Evolutionary conservation across 306 rosid genomes (phyloP), one percentile per base, ranked within the genome.

Genomic region (Rubus idaeus): DNA sequence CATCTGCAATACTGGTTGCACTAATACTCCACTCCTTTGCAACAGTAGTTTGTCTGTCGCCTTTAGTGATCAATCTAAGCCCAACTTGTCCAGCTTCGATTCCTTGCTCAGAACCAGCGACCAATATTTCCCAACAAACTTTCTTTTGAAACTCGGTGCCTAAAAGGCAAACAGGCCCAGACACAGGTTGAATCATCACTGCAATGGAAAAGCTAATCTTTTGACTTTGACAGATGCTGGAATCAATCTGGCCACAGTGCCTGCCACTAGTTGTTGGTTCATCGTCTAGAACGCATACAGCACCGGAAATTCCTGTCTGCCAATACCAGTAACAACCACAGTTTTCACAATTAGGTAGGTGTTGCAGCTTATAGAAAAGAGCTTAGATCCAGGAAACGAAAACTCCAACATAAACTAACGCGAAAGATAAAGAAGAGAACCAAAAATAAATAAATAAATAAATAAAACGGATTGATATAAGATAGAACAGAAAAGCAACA

Each of bases 41-140:
- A 58, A 90, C 97, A 46, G 96, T 96, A 66, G 96, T 91, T 78
- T 96, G 99, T 77, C 98, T 92, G 79, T 96, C 99, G 71, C 99
- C 96, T 84, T 96, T 92, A 39, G 97, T 92, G 79, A 96, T 96
- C 87, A 96, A 87, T 86, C 99, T 81, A 78, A 96, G 94, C 80
- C 98, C 99, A 86, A 96, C 99, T 86, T 92, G 99, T 74, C 99
- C 99, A 68, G 99, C 99, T 84, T 96, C 99, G 77, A 92, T 90
- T 66, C 98, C 99, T 86, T 96, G 99, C 83, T 96, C 99, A 70
- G 97, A 88, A 85, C 99, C 99, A 73, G 98, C 98, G 47, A 96
- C 99, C 61, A 96, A 86, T 84, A 96, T 80, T 90, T 96, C 99
- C 99, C 99, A 96, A 84, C 99, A 96, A 67, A 91, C 76, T 74